phyloP scores from a whole-genome alignment of 805 yeast species.

The Tetrapisispora pingtungensis region DNA sequence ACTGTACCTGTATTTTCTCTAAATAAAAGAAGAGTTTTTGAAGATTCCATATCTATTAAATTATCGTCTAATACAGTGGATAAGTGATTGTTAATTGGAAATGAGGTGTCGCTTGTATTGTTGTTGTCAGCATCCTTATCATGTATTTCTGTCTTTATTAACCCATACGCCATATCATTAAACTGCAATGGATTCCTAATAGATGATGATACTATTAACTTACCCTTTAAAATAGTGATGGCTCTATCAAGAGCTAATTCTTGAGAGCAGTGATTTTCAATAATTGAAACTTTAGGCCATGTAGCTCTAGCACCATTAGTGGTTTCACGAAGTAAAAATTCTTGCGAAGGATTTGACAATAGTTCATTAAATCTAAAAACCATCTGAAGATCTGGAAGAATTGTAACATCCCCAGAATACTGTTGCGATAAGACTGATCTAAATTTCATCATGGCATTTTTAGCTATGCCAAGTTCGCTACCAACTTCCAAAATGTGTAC shows the following conservation, averaged over 20 bases:
- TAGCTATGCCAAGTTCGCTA: constrained; percentile 71
- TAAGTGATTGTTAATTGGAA: not conserved
- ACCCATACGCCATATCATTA: constrained; percentile 14
- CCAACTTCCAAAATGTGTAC: constrained; percentile 65
- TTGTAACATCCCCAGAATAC: constrained; percentile 88
- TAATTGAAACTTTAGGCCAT: constrained; percentile 82
- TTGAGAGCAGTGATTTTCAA: constrained; percentile 80
- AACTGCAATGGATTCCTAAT: constrained; percentile 22
- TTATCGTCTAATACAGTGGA: constrained; percentile 20
- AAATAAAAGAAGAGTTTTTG: constrained; percentile 16
- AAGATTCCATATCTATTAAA: constrained; percentile 20
- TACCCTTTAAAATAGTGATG: constrained; percentile 52
- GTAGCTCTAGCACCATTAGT: constrained; percentile 81
- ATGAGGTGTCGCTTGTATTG: not conserved
- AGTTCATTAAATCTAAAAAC: constrained; percentile 48
- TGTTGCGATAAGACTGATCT: constrained; percentile 71
- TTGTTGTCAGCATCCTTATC: constrained; percentile 3
- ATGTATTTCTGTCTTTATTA: constrained; percentile 13
- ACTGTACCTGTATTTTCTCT: constrained; percentile 13
- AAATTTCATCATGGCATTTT: constrained; percentile 59
- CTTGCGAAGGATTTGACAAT: constrained; percentile 71
- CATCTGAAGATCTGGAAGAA: constrained; percentile 62
- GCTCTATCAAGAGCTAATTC: constrained; percentile 79
- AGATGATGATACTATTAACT: constrained; percentile 36
- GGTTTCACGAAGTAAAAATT: constrained; percentile 50